phyloP scores from a whole-genome alignment of 106 monocot species.

The Acorus gramineus region DNA sequence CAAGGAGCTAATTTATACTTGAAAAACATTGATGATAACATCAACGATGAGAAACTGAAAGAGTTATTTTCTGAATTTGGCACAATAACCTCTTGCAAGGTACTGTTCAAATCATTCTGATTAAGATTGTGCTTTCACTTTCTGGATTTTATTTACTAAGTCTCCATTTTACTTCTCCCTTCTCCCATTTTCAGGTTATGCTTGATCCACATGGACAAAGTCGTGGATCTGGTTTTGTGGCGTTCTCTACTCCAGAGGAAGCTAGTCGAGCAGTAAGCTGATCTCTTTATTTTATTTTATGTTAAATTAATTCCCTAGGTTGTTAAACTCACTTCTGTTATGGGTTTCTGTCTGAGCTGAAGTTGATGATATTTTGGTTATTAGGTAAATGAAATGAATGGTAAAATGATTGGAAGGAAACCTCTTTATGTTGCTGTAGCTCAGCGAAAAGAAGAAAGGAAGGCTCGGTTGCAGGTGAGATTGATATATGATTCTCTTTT shows the following conservation, averaged over 20 bases:
- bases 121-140: not conserved
- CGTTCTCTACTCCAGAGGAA: conserved; percentile 40
- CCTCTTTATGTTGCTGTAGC: conserved; percentile 49
- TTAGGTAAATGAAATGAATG: conserved; percentile 48
- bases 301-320: not conserved
- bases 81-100: conserved; percentile 21
- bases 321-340: not conserved
- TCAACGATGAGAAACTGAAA: conserved; percentile 36
- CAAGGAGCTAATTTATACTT: conserved; percentile 39
- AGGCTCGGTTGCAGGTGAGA: conserved; percentile 33
- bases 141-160: not conserved
- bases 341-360: not conserved
- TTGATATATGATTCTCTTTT: too few relatives aligned
- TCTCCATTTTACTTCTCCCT: not conserved
- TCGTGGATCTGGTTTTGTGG: conserved; percentile 56
- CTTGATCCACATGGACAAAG: conserved; percentile 39
- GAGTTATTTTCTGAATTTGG: conserved; percentile 22
- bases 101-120: not conserved
- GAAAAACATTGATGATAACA: conserved; percentile 52
- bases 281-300: not conserved
- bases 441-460: conserved; percentile 56
- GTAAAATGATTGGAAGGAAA: conserved; percentile 43
- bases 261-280: conserved; percentile 48
- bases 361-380: too few relatives aligned
- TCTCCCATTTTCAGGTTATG: conserved; percentile 41